Base-by-base conservation (phyloP, 768 basidiomycete species). In the Pulveroboletus sp. region DNA sequence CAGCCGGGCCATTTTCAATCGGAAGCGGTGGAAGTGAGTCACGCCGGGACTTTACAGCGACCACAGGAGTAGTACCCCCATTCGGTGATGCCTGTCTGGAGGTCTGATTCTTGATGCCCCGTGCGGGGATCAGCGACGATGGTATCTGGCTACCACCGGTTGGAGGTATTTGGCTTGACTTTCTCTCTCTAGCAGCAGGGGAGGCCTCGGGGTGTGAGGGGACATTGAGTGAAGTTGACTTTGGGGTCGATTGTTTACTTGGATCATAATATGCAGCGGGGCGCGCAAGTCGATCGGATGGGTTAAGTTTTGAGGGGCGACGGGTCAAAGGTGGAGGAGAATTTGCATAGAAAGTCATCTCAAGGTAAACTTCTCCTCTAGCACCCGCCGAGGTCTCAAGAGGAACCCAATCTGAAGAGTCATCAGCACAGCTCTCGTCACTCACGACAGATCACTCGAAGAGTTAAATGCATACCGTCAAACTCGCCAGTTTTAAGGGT, bases 331-430 rank as follows among this genome's bases (percentile, higher is more conserved):
- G 69, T n/a, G 76, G 72, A 8, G 83, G 81, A 4, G 75, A 78
- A 47, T 85, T 82, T 3, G 91, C 79, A 68, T 82, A 97, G 72
- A 83, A 97, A 1, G 94, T 97, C 82, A 96, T 86, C 67, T 97
- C 94, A 14, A 96, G 76, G 64, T 89, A 96, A 9, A 95, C 56
- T 47, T 96, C 90, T 6, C 94, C 94, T 21, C 89, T 82, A 46
- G 81, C 74, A 8, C 81, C 77, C 3, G 81, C 83, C 41, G 80
- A 78, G 30, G 76, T 69, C 48, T 75, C 69, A 39, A 90, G 73
- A 39, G 71, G 66, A 14, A 88, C 76, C 87, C 87, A 89, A 58
- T 87, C 87, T 89, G n/a, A n/a, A 31, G 27, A 26, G n/a, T n/a
- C 27, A 50, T 15, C 12, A 24, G 15, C n/a, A n/a, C 18, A 47